A percentile compares a stretch with the other conserved stretches of the same genome.
Evolutionary conservation across 1,139 yeast species (phyloP).

Genomic region (Casaregolazyma suthepensis): DNA sequence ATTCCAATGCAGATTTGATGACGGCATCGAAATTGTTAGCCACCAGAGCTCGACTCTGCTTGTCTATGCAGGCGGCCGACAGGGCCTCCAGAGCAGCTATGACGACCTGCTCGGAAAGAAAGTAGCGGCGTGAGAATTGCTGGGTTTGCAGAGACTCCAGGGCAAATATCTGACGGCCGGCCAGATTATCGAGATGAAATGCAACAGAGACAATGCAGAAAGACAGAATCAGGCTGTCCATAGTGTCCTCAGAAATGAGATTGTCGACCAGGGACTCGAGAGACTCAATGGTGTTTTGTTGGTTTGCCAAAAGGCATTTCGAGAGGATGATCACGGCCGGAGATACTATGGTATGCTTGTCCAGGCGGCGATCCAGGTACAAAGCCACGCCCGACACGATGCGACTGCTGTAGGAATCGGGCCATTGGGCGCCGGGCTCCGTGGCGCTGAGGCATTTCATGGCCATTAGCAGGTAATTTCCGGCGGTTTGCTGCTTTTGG

Average conservation of each 20-base stretch:
- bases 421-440: background rate
- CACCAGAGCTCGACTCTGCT: constrained; percentile 28
- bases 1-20: constrained; percentile 23
- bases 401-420: background rate
- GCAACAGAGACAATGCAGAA: constrained; percentile 55
- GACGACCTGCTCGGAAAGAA: constrained; percentile 23
- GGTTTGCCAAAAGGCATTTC: constrained; percentile 3
- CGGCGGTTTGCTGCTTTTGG: background rate
- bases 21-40: constrained; percentile 24
- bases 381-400: constrained; percentile 3
- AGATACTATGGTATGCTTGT: background rate
- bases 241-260: constrained; percentile 9
- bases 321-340: constrained; percentile 5
- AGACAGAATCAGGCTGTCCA: constrained; percentile 28
- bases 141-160: constrained; percentile 19
- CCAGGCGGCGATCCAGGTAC: constrained; percentile 6
- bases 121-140: constrained; percentile 16
- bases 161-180: constrained; percentile 23
- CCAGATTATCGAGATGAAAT: constrained; percentile 52
- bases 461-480: constrained; percentile 1
- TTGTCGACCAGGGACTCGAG: constrained; percentile 7
- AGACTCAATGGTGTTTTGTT: background rate
- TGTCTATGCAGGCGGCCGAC: constrained; percentile 32
- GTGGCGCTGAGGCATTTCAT: background rate
- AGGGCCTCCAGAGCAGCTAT: constrained; percentile 29